Conservation (phyloP, 345 rosid species). For the Rhizophora apiculata region DNA sequence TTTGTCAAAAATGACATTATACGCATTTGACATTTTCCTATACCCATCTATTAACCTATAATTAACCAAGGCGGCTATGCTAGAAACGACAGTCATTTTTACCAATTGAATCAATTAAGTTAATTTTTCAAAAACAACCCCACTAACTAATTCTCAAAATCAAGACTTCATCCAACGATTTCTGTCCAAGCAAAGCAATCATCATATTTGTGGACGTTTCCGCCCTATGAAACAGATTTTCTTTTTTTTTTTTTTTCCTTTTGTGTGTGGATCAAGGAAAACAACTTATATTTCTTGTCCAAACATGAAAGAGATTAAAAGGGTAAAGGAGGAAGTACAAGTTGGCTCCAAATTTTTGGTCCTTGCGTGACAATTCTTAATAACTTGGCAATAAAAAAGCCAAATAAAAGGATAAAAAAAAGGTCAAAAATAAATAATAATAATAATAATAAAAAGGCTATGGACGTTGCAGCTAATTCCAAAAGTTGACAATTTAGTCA, state of each 20-base stretch:
- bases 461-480: constrained; percentile 19
- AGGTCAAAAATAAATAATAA: not conserved
- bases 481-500: not conserved
- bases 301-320: no score
- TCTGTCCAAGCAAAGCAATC: constrained; percentile 21
- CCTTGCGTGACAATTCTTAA: not conserved
- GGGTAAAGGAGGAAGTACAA: no score
- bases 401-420: not conserved
- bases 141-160: not conserved
- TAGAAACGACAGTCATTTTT: not conserved
- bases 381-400: not conserved
- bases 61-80: no score
- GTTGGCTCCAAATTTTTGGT: no score
- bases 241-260: no score
- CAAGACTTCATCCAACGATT: constrained; percentile 4
- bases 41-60: no score
- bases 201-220: constrained; percentile 2
- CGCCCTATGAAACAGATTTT: no score
- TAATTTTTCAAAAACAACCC: constrained; percentile 1
- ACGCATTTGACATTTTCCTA: no score
- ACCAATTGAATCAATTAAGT: not conserved
- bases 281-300: no score
- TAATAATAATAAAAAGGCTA: not conserved
- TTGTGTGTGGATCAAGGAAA: no score
- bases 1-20: no score